Base-by-base conservation (phyloP, 768 basidiomycete genomes). In the Fomitopsis serialis region DNA sequence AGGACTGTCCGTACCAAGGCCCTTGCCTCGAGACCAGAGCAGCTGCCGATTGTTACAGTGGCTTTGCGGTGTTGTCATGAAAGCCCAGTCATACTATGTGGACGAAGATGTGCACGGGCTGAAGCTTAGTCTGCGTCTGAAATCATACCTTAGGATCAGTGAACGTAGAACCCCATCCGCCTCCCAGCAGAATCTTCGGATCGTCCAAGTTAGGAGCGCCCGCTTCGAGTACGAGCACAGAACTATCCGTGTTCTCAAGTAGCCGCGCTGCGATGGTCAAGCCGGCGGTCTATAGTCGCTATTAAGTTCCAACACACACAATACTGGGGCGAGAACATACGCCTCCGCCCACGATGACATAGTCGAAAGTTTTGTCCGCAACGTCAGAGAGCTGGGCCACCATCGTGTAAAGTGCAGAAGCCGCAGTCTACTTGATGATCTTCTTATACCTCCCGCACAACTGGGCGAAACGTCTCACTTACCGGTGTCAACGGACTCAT, bases 191-290 rank as follows among this genome's bases (percentile, higher is more conserved):
- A 35, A 59, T 51, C 40, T 56, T 51, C 40, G 55, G 50, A 5
- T 50, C 55, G 21, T 51, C 43, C 10, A 54, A 49, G 25, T 54
- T 52, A 5, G 58, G 40, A 10, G 45, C 54, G 7, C 68, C 68
- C 2, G 67, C 65, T 50, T 70, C 69, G 42, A 70, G 60, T 3
- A 75, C 70, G 36, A 71, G 60, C 7, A 76, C 73, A 3, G 61
- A 60, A 43, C 63, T 63, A 25, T 63, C 53, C 0, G 64, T 51
- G 55, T 75, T 68, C 45, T 72, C 69, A 5, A 67, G 57, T 29
- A 78, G 62, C 13, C 76, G 63, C 8, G 63, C 63, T n/a, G 74
- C 74, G 27, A 76, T 57, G 9, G 70, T 69, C 24, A 74, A 55
- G 17, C 75, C 74, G 1, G 57, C 59, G 23, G 59, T 60, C 49